Conservation (phyloP, 2,329 filamentous ascomycete genomes). For the Pestalotiopsis sp. region DNA sequence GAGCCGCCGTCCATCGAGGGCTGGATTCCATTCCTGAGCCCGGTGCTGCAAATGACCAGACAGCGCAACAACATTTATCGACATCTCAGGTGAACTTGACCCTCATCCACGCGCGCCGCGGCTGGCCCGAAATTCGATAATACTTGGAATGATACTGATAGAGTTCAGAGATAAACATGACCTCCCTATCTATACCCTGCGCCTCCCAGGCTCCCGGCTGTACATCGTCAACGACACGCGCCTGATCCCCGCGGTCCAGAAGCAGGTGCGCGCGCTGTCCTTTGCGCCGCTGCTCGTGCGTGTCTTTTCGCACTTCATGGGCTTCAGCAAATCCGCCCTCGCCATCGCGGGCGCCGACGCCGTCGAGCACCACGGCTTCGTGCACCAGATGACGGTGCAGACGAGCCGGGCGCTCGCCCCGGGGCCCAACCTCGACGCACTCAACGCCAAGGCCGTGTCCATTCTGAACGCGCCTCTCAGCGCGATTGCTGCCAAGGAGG, state of each 20-base stretch:
- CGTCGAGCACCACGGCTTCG: conserved; percentile 13
- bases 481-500: background rate
- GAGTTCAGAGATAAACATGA: background rate
- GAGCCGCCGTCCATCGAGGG: background rate
- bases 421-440: conserved; percentile 11
- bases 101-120: rapidly evolving
- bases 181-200: background rate
- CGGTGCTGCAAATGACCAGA: background rate
- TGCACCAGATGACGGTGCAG: conserved; percentile 7
- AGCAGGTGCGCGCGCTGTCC: conserved; percentile 8
- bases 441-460: conserved; percentile 10
- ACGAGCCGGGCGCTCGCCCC: conserved; percentile 4
- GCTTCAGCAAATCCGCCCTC: conserved; percentile 2
- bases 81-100: background rate
- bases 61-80: background rate
- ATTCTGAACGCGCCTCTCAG: conserved; percentile 7
- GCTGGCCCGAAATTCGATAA: no score
- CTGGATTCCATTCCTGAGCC: conserved; percentile 29
- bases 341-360: conserved; percentile 8
- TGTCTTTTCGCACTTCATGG: conserved; percentile 12
- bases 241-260: conserved; percentile 12
- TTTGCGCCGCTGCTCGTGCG: conserved; percentile 12
- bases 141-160: no score
- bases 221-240: conserved; percentile 15
- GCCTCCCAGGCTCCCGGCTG: conserved; percentile 7